phyloP scores from a whole-genome alignment of 345 rosid species.

The Populus davidiana region DNA sequence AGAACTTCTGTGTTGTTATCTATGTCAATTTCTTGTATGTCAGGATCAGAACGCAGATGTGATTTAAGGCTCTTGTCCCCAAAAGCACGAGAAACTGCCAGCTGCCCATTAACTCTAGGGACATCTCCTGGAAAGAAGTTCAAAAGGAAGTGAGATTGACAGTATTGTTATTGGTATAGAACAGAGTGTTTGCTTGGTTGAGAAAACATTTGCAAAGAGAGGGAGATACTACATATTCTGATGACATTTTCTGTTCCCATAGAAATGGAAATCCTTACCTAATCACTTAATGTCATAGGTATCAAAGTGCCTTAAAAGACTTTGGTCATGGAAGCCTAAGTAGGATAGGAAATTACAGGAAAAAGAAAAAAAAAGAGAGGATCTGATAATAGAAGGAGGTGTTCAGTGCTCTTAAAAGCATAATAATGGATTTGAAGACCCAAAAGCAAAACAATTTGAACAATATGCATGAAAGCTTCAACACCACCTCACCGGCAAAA shows the following conservation, averaged over 20 bases:
- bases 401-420: not conserved
- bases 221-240: not conserved
- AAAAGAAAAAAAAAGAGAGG: not conserved
- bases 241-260: not conserved
- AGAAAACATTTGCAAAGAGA: not conserved
- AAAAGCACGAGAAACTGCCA: conserved; percentile 76
- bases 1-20: conserved; percentile 41
- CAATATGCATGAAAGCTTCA: not conserved
- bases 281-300: not conserved
- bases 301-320: not conserved
- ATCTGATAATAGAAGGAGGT: not conserved
- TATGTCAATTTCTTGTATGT: conserved; percentile 35
- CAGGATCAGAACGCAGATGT: conserved; percentile 63
- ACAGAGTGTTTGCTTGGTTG: not conserved
- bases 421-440: not conserved
- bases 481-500: not conserved
- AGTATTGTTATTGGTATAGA: not conserved
- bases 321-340: not conserved
- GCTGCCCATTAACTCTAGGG: conserved; percentile 71
- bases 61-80: conserved; percentile 74
- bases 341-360: not conserved
- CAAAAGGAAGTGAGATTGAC: not conserved
- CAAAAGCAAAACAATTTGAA: not conserved
- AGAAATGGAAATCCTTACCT: not conserved
- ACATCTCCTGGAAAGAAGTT: conserved; percentile 56